Base-by-base conservation (phyloP, 805 yeast species). In the Saturnispora hagleri region DNA sequence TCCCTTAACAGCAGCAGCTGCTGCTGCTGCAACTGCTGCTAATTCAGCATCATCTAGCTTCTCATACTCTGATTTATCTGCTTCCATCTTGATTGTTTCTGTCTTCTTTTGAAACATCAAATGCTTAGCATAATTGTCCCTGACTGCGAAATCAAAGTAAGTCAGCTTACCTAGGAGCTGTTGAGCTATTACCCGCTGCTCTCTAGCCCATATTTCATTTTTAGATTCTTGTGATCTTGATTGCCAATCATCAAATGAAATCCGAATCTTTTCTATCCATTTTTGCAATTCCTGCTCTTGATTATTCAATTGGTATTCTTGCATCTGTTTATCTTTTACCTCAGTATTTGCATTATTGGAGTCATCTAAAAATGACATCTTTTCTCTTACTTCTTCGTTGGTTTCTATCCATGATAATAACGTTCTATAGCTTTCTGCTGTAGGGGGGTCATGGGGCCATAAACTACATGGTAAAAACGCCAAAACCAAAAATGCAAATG, bases 391-490 rank as follows among this genome's bases (percentile, higher is more conserved):
- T 42, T 54, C 58, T 3, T 47, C 48, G 42, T 58, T 57, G 2
- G 57, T 38, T 53, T 31, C 63, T 47, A 61, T 61, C 61, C 57
- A 53, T 6, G 46, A 17, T 17, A 45, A 49, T 28, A 75, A 55
- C 15, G 64, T 62, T 47, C 69, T 65, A 50, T 67, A 71, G 0
- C 79, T 73, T 55, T 73, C 75, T 48, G 65, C 58, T 2, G 77
- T 74, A 17, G 81, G 81, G 1, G 79, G 79, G 51, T 73, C 79
- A 50, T 72, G 73, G 0, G 82, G 82, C 82, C 82, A 77, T 18
- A 63, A 62, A 9, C 62, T 53, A 3, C 78, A 72, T 1, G 75
- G 69, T 2, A 75, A 57, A 56, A 76, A 75, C 53, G 69, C 75
- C 5, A 77, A 59, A 10, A 75, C 78, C 60, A 76, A 59, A 58